These are phyloP conservation scores for Scheffersomyces segobiensis DNA, from an alignment of 1,139 yeast species.

Conservation along the genomic window DNA sequence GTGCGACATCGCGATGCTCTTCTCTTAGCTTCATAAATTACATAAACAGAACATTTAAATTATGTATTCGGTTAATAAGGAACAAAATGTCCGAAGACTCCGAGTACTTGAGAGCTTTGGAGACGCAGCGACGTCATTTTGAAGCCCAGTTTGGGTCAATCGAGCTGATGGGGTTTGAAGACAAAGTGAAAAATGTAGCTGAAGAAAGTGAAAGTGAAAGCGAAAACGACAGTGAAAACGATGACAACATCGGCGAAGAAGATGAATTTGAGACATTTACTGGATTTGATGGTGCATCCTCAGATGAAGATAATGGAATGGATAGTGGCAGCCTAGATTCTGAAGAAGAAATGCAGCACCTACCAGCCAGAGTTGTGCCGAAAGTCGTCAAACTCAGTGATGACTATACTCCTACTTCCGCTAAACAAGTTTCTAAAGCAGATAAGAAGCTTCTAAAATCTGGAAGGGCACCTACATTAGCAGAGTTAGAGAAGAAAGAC, in stretches of 20 bases:
- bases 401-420: conserved; percentile 19
- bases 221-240: conserved; percentile 5
- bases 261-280: conserved; percentile 21
- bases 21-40: neutral
- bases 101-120: conserved; percentile 48
- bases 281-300: conserved; percentile 14
- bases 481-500: conserved; percentile 33
- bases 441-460: conserved; percentile 35
- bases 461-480: conserved; percentile 45
- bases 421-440: conserved; percentile 20
- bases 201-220: conserved; percentile 7
- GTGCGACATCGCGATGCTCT: neutral
- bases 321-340: conserved; percentile 3
- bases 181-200: conserved; percentile 39
- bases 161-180: conserved; percentile 60
- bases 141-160: conserved; percentile 71
- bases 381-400: conserved; percentile 37
- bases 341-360: conserved; percentile 27
- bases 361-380: conserved; percentile 18
- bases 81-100: neutral
- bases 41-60: too few relatives aligned
- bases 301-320: conserved; percentile 2
- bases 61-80: neutral
- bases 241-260: conserved; percentile 14
- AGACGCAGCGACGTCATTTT: conserved; percentile 58